Evolutionary conservation across 805 yeast species (phyloP), one percentile per base, ranked within the genome.

Genomic region (Yarrowia osloensis): DNA sequence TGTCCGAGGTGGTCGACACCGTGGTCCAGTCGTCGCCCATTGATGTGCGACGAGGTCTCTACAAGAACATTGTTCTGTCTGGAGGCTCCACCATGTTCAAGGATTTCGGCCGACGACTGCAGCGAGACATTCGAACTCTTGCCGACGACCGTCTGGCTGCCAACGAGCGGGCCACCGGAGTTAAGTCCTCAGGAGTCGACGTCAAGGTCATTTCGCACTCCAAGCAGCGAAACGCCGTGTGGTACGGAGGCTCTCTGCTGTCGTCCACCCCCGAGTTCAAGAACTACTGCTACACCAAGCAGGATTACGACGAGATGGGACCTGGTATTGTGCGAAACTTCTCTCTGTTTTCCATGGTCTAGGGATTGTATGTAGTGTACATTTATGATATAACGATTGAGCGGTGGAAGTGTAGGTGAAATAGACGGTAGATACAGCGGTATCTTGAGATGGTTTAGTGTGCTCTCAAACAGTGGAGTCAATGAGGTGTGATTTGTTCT

Each of bases 41-140:
- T 71, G 99, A 95, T 81, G 99, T 95, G 44, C 90, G 99, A 80
- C 94, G 95, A 79, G 97, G 96, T 68, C 84, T 95, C 68, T 95
- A 95, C 81, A 91, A 88, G 79, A 95, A 95, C 79, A 95, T 95
- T 75, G 99, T 95, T 21, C 83, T 95, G 67, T 89, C 96, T 66
- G 99, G 99, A 74, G 99, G 99, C 54, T 92, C 98, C 1, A 95
- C 99, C 11, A 95, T 95, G 99, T 95, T 95, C 79, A 92, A 92
- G 76, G 98, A 95, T 77, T 95, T 95, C 75, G 98, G 98, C 54
- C 89, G 98, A 81, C 87, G 99, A 80, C 83, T 95, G 73, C 99
- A 95, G 80, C 89, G 98, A 79, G 99, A 95, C 78, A 82, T 95
- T 74, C 91, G 91, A 80, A 78, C 85, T 13, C 82, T 95, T 71